phyloP scores from a whole-genome alignment of 352 stramenopile species.

The Phytopythium vexans region DNA sequence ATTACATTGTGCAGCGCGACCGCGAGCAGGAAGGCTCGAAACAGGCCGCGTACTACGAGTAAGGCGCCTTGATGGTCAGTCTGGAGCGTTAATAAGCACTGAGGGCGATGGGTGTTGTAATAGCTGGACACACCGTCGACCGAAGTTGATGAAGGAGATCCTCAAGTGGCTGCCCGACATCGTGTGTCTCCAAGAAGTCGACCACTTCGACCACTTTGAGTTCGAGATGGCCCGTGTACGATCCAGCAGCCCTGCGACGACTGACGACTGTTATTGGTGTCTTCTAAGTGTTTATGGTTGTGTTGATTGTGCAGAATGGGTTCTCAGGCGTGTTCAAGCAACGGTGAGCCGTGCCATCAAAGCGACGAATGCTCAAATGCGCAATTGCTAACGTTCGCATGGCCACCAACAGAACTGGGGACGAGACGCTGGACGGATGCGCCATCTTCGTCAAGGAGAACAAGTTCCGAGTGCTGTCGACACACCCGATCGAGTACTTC shows the following conservation, averaged over 20 bases:
- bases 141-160: constrained; percentile 51
- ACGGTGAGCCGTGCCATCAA: constrained; percentile 19
- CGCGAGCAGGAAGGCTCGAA: constrained; percentile 22
- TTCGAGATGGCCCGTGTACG: constrained; percentile 39
- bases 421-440: constrained; percentile 58
- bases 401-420: constrained; percentile 29
- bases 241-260: background rate
- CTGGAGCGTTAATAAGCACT: background rate
- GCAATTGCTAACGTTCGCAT: no score
- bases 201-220: constrained; percentile 70
- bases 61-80: background rate
- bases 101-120: background rate
- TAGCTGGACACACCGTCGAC: constrained; percentile 48
- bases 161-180: constrained; percentile 39
- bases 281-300: background rate
- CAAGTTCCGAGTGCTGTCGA: constrained; percentile 40
- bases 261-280: no score
- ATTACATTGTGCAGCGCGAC: constrained; percentile 50
- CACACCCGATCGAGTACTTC: constrained; percentile 43
- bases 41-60: constrained; percentile 51
- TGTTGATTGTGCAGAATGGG: constrained; percentile 18
- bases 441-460: constrained; percentile 58
- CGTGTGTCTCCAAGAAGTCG: constrained; percentile 68
- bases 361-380: background rate
- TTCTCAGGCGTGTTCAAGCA: constrained; percentile 59